Base-by-base conservation (phyloP, 176 grass and related monocot genomes). In the Pontederia crassipes region DNA sequence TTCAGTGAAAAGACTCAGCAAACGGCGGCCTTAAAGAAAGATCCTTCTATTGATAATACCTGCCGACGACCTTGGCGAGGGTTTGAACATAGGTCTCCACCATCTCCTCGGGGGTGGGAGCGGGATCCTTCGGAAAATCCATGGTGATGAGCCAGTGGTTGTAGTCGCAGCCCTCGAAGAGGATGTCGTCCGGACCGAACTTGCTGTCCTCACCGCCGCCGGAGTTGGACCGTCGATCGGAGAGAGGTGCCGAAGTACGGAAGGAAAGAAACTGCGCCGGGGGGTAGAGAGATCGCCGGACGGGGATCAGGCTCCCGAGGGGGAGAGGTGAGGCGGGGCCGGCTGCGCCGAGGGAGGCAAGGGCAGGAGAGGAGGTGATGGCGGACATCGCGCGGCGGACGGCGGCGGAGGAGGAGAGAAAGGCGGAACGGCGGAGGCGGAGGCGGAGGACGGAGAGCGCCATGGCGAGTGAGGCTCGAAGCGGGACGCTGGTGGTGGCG, bases 71-170 rank as follows among this genome's bases (percentile, higher is more conserved):
- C 81, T 82, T 88, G 54, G 92, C 86, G 18, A 89, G 82, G 32
- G 92, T 96, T 55, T 96, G 83, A 48, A 96, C 81, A 69, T 85
- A 96, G 32, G 83, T 87, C 75, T 90, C 86, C 47, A 90, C 78
- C 92, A 96, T 96, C 81, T 90, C 86, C 53, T 96, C 92, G n/a
- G 74, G 80, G 27, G 92, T 67, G 0, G 86, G 83, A 57, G 90
- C 90, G 16, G 91, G 86, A 17, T 87, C 87, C 70, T 73, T 61
- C 8, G 86, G 81, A 74, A 96, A 96, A 17, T 96, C 86, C 83
- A 96, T 96, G 52, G 92, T 96, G 75, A 96, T 90, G 75, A 96
- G 79, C 87, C 92, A 96, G 83, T 96, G 86, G 55, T 96, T 96
- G 79, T 82, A 96, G 65, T 96, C 91, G 65, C 91, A 96, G 2